These are phyloP conservation scores for Pestalotiopsis sp. DNA, from an alignment of 2,329 filamentous ascomycete species.

Conservation along the genomic window DNA sequence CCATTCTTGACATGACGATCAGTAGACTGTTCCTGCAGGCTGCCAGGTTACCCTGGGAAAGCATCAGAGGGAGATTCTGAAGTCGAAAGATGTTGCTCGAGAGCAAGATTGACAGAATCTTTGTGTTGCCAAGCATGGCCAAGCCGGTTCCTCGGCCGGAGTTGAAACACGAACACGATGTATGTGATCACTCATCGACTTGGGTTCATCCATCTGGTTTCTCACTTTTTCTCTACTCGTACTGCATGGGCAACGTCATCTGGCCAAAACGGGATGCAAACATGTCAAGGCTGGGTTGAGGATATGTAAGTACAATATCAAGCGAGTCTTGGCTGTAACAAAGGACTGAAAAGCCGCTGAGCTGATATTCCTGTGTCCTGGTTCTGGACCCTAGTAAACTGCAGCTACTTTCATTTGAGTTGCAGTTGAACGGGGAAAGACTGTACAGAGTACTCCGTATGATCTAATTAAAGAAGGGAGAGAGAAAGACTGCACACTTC, in stretches of 20 bases:
- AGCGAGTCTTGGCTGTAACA: too few relatives aligned
- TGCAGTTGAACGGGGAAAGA: background rate
- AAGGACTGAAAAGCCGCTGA: too few relatives aligned
- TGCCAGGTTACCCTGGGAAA: background rate
- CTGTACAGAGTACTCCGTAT: background rate
- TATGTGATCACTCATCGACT: background rate
- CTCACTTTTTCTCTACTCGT: background rate
- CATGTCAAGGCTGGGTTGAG: too few relatives aligned
- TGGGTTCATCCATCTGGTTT: background rate
- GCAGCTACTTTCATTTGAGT: too few relatives aligned
- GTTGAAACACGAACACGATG: background rate
- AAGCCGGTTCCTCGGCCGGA: background rate
- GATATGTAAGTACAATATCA: too few relatives aligned
- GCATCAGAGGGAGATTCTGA: too few relatives aligned
- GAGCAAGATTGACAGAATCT: background rate
- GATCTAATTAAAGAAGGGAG: background rate
- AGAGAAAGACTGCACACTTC: background rate
- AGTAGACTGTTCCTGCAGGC: too few relatives aligned
- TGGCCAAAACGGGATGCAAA: too few relatives aligned
- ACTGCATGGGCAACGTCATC: too few relatives aligned
- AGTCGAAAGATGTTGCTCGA: background rate
- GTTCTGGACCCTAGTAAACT: too few relatives aligned
- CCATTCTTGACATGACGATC: too few relatives aligned
- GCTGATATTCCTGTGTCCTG: too few relatives aligned
- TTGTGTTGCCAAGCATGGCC: background rate